Evolutionary conservation across 768 basidiomycete species (phyloP).

Genomic region (Candolleomyces efflorescens): DNA sequence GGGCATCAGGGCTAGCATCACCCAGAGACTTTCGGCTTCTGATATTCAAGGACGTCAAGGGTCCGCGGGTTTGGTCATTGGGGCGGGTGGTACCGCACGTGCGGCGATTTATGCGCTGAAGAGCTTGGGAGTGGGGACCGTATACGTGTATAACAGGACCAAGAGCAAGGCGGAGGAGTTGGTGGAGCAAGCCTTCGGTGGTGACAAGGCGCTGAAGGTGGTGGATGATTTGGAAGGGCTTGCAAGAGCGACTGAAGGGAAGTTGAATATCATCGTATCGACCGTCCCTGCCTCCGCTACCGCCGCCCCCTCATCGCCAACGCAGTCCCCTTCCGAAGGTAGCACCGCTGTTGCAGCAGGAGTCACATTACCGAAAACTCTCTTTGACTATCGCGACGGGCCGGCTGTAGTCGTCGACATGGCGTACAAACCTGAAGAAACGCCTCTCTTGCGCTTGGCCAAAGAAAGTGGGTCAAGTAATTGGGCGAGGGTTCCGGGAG

Average conservation of each 20-base stretch:
- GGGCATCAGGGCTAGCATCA: constrained; percentile 66
- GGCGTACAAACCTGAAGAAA: constrained; percentile 89
- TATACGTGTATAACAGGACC: constrained; percentile 91
- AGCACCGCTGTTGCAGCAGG: constrained; percentile 32
- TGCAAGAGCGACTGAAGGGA: constrained; percentile 40
- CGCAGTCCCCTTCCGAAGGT: constrained; percentile 18
- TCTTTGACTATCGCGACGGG: constrained; percentile 52
- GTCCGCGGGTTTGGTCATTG: constrained; percentile 81
- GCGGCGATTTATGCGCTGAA: constrained; percentile 91
- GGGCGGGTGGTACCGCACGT: constrained; percentile 92
- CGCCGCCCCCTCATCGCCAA: no score
- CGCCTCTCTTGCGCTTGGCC: constrained; percentile 74
- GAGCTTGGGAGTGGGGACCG: constrained; percentile 55
- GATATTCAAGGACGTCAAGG: no score
- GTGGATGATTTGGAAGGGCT: constrained; percentile 60
- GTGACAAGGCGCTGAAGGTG: constrained; percentile 20
- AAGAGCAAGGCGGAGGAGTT: constrained; percentile 66
- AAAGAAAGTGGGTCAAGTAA: constrained; percentile 26
- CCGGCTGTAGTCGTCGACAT: constrained; percentile 79
- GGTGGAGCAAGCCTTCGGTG: constrained; percentile 62
- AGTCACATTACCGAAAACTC: constrained; percentile 46
- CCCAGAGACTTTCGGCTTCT: constrained; percentile 33
- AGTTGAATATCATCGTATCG: constrained; percentile 75
- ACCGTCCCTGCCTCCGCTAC: constrained; percentile 80
- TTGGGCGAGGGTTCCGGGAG: constrained; percentile 74